Base-by-base conservation (phyloP, 345 rosid species). In the Eucalyptus brandiana region DNA sequence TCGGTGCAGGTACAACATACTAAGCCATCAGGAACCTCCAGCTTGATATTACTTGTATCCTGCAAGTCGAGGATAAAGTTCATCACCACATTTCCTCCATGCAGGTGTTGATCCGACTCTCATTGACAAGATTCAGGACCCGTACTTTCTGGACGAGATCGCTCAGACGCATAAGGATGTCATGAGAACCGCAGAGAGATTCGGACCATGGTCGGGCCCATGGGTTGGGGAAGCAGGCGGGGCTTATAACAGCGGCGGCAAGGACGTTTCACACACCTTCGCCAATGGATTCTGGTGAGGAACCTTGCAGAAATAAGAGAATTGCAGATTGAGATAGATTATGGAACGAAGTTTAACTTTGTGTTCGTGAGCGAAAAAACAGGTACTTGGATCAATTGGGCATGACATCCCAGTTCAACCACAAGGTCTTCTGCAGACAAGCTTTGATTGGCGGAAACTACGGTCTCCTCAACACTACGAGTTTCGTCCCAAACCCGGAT, bases 151-250 rank as follows among this genome's bases (percentile, higher is more conserved):
- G 90, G 89, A 69, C 18, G 90, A 92, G 89, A 45, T 92, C 42
- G 92, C 96, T 86, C 92, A 96, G 69, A 94, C 96, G 4, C 93
- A 65, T 87, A 92, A 56, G 83, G 95, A 95, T 37, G 44, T 93
- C 8, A 40, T 86, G 42, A 65, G 54, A 1, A 87, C 89, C 10
- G 89, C 93, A 9, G 56, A 90, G 44, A 67, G 88, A 37, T 92
- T 89, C 14, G 96, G 94, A 4, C 95, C 96, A 5, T 93, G 96
- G 95, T 72, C 95, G 15, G 92, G 90, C 24, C 89, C 96, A 1
- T 96, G 97, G 96, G 94, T 96, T 80, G 94, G 96, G 12, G 98
- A 96, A 92, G 58, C 97, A 16, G 96, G 96, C 60, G 96, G 97
- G 72, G 96, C 96, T 89, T 95, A 92, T 85, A 96, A 95, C 80